Percentiles rank a stretch among this genome's conserved stretches.
phyloP scores from a whole-genome alignment of 495 filamentous ascomycete species.

The Hypoxylon intermedium region DNA sequence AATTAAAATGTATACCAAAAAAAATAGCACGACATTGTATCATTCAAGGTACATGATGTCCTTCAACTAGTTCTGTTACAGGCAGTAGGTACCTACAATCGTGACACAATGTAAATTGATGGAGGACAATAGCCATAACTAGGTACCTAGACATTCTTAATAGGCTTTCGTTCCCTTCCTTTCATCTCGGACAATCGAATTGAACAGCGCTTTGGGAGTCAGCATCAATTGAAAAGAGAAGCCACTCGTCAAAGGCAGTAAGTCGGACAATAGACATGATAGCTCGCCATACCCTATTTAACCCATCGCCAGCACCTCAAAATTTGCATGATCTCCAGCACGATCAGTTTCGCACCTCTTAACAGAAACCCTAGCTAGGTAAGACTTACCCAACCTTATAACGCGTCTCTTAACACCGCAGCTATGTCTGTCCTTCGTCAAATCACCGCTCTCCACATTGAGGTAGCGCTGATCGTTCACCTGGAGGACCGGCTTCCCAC shows the following conservation, averaged over 20 bases:
- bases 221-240: background rate
- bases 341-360: background rate
- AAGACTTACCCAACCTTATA: background rate
- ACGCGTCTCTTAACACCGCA: background rate
- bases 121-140: background rate
- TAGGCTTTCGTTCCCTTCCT: no score
- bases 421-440: constrained; percentile 8
- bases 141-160: no score
- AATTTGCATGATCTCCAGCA: background rate
- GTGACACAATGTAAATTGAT: no score
- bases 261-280: no score
- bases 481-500: background rate
- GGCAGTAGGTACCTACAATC: no score
- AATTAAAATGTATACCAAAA: no score
- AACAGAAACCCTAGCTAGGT: background rate
- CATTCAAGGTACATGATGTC: no score
- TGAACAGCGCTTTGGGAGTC: no score
- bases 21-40: no score
- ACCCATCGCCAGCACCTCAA: background rate
- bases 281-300: background rate
- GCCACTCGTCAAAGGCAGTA: no score
- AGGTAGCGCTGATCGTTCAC: background rate
- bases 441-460: constrained; percentile 6
- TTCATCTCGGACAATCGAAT: no score
- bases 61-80: no score